A percentile compares a stretch with the other conserved stretches of the same genome.
Conservation (phyloP, 495 filamentous ascomycete genomes). For the Schizothecium vesticola region DNA sequence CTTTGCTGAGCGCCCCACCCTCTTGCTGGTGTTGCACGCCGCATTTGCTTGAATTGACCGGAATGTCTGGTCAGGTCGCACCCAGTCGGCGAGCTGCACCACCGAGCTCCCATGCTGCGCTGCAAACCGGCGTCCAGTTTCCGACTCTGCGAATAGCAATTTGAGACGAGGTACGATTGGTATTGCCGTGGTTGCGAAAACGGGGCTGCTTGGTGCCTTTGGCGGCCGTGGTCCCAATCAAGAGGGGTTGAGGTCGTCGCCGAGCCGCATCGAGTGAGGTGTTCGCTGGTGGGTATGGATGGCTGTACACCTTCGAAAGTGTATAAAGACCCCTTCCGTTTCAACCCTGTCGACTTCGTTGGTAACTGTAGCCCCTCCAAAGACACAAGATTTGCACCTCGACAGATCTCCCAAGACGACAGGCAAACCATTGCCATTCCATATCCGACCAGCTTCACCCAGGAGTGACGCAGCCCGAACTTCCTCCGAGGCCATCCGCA, state of each 20-base stretch:
- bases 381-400: background rate
- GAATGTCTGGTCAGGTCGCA: background rate
- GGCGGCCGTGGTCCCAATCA: background rate
- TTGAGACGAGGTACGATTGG: background rate
- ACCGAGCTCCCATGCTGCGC: background rate
- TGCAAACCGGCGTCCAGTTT: background rate
- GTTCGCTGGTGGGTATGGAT: background rate
- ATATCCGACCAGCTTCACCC: background rate
- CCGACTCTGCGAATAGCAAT: background rate
- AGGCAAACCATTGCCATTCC: background rate
- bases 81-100: background rate
- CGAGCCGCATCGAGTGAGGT: background rate
- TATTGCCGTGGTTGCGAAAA: background rate
- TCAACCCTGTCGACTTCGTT: background rate
- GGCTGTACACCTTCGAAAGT: background rate
- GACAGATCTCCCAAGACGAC: background rate
- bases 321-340: background rate
- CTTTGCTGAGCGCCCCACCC: background rate
- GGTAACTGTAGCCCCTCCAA: background rate
- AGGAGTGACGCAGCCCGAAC: background rate
- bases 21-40: background rate
- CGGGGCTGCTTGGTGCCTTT: background rate
- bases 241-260: background rate
- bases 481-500: background rate
- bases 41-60: background rate